Evolutionary conservation across 306 rosid species (phyloP).

Genomic region (Prunus fruticosa): DNA sequence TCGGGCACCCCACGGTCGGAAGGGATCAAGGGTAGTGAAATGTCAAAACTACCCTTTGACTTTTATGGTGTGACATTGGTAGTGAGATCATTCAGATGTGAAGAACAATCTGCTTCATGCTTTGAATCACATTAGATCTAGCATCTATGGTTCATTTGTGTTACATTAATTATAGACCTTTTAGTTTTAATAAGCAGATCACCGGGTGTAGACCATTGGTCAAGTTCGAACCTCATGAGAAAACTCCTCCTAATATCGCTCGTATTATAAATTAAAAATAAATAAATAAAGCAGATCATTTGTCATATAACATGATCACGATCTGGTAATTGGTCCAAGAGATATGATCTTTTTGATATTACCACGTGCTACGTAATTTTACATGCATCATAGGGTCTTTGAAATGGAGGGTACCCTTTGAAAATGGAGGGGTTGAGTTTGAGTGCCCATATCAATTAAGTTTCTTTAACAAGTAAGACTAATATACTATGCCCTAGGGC

Average conservation of each 20-base stretch:
- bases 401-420: not conserved
- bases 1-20: slow-evolving; percentile 9
- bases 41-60: slow-evolving; percentile 46
- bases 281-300: not conserved
- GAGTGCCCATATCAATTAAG: slow-evolving; percentile 32
- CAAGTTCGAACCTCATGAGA: accelerated
- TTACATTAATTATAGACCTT: too few relatives aligned
- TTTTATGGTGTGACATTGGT: not conserved
- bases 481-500: not conserved
- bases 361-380: not conserved
- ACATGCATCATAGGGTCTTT: not conserved
- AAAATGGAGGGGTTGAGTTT: not conserved
- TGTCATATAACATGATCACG: not conserved
- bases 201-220: accelerated
- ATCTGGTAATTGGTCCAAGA: too few relatives aligned
- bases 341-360: not conserved
- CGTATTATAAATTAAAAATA: too few relatives aligned
- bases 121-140: not conserved
- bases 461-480: slow-evolving; percentile 30
- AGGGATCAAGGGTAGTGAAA: not conserved
- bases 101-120: not conserved
- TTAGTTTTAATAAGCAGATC: too few relatives aligned
- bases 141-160: too few relatives aligned
- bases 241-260: accelerated
- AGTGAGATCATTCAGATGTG: not conserved